Percentiles rank a stretch among this genome's conserved stretches.
Evolutionary conservation across 306 rosid genomes (phyloP).

Genomic region (Begonia loranthoides): DNA sequence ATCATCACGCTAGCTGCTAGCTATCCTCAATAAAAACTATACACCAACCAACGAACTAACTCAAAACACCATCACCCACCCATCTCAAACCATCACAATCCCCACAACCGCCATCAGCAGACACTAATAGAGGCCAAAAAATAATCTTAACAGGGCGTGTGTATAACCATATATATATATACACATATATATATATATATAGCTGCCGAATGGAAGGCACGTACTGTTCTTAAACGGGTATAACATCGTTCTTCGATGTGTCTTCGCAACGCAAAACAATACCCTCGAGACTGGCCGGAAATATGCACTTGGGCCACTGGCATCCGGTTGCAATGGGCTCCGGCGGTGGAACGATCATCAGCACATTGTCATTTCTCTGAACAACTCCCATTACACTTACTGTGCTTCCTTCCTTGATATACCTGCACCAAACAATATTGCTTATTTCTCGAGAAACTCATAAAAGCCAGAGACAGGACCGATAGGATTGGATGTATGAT

Average conservation of each 20-base stretch:
- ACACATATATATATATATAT: no score
- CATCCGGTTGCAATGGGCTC: constrained; percentile 88
- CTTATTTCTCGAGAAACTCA: not conserved
- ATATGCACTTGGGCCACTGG: constrained; percentile 81
- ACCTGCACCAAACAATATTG: constrained; percentile 31
- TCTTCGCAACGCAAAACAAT: constrained; percentile 94
- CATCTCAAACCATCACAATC: constrained; percentile 8
- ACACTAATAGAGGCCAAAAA: constrained; percentile 5
- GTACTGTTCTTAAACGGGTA: constrained; percentile 50
- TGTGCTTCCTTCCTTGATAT: constrained; percentile 97
- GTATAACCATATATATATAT: not conserved
- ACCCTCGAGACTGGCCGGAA: constrained; percentile 94
- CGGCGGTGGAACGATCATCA: constrained; percentile 95
- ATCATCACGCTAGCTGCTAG: not conserved
- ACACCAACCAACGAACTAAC: constrained; percentile 3
- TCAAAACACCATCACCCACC: constrained; percentile 7
- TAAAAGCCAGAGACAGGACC: no score
- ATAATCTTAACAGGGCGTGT: not conserved
- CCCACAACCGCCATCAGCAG: constrained; percentile 5
- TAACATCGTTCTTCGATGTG: constrained; percentile 70
- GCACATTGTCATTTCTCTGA: constrained; percentile 92
- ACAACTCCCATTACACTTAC: constrained; percentile 98
- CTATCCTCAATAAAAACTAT: constrained; percentile 10
- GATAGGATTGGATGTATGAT: not conserved
- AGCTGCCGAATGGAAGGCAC: not conserved